These are phyloP conservation scores for Pseudogymnoascus sp. DNA, from an alignment of 2,329 filamentous ascomycete species.

Conservation along the genomic window DNA sequence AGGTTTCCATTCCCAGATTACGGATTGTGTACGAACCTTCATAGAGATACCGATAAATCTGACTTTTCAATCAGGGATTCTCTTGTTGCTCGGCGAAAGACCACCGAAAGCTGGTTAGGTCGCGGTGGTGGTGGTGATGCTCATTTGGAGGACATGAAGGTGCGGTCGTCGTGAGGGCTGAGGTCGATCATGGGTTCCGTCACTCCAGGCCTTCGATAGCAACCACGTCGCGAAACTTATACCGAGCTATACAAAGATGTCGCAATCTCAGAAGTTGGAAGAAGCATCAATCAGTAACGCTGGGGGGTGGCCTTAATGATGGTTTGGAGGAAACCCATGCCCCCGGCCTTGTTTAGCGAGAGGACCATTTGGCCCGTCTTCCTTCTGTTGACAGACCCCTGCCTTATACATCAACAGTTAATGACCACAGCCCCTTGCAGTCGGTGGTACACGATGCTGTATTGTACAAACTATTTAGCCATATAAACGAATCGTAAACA, in stretches of 20 bases:
- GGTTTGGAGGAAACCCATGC: slow-evolving; percentile 8
- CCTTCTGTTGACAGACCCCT: slow-evolving; percentile 5
- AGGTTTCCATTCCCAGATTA: background rate
- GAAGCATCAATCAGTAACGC: slow-evolving; percentile 4
- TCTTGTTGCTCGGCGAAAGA: slow-evolving; percentile 7
- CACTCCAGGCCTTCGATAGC: background rate
- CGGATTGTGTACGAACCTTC: background rate
- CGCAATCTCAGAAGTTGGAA: background rate
- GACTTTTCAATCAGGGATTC: background rate
- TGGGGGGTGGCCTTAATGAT: slow-evolving; percentile 9
- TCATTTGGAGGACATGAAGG: slow-evolving; percentile 10
- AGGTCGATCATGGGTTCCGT: slow-evolving; percentile 2
- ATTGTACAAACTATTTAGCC: background rate
- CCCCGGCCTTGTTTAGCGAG: slow-evolving; percentile 3
- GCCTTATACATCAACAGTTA: background rate
- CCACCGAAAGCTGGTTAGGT: slow-evolving; percentile 10
- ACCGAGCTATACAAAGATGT: slow-evolving; percentile 3
- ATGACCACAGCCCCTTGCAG: background rate
- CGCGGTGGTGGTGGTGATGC: slow-evolving; percentile 9
- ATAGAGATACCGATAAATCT: slow-evolving; percentile 8
- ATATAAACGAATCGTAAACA: slow-evolving; percentile 2
- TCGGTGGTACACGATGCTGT: background rate
- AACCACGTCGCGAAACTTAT: slow-evolving; percentile 8
- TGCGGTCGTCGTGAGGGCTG: background rate
- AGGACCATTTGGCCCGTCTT: slow-evolving; percentile 4